phyloP scores from a whole-genome alignment of 192 early-diverging fungal species.

The Dissophora globulifera region DNA sequence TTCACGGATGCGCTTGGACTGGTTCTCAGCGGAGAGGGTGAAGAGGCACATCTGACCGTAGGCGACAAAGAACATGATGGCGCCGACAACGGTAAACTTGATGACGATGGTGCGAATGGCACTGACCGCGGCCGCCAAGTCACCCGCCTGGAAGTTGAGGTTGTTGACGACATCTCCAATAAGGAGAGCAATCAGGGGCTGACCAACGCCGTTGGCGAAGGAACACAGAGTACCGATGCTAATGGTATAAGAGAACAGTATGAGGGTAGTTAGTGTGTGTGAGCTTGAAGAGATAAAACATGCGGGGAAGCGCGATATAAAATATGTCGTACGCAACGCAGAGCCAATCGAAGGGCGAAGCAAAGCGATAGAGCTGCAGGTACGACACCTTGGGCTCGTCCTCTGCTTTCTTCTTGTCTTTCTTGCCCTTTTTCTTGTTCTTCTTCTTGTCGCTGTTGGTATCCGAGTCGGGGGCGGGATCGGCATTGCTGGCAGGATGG shows the following conservation, averaged over 20 bases:
- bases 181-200: slow-evolving; percentile 36
- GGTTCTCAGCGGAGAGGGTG: slow-evolving; percentile 63
- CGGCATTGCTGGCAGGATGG: too few relatives aligned
- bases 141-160: slow-evolving; percentile 56
- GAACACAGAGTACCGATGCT: slow-evolving; percentile 41
- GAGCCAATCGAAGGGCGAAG: slow-evolving; percentile 64
- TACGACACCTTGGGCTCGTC: slow-evolving; percentile 63
- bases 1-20: slow-evolving; percentile 78
- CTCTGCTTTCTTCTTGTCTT: slow-evolving; percentile 51
- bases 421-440: slow-evolving; percentile 20
- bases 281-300: background rate
- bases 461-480: too few relatives aligned
- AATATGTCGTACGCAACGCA: slow-evolving; percentile 55
- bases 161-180: slow-evolving; percentile 65
- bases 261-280: background rate
- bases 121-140: slow-evolving; percentile 58
- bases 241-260: background rate
- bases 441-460: slow-evolving; percentile 12
- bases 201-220: slow-evolving; percentile 32
- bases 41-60: slow-evolving; percentile 55
- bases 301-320: background rate
- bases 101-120: slow-evolving; percentile 55
- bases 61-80: slow-evolving; percentile 31
- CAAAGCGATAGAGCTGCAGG: slow-evolving; percentile 75
- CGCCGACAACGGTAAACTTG: slow-evolving; percentile 41